Evolutionary conservation across 768 basidiomycete genomes (phyloP).

Genomic region (Serendipita sp.): DNA sequence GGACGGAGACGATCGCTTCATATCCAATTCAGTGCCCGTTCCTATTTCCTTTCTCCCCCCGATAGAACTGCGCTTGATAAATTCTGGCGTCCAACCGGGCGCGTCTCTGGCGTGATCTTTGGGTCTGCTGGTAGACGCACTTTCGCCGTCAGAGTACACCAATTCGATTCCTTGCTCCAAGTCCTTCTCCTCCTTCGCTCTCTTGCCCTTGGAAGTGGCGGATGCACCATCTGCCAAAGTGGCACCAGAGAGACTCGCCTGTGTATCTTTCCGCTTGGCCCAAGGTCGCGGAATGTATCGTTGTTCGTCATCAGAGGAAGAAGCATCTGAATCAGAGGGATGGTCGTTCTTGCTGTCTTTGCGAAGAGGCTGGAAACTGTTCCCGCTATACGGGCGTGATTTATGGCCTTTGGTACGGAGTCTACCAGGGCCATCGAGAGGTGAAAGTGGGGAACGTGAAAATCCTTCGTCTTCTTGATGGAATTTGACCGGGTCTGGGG

Average conservation of each 20-base stretch:
- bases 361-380: background rate
- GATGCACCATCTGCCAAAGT: background rate
- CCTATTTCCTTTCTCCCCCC: background rate
- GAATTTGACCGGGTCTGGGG: conserved; percentile 15
- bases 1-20: conserved; percentile 11
- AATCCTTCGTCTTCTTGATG: conserved; percentile 16
- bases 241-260: background rate
- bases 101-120: conserved; percentile 12
- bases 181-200: conserved; percentile 13
- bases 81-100: conserved; percentile 34
- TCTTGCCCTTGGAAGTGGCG: conserved; percentile 9
- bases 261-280: background rate
- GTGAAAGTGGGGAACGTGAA: conserved; percentile 5
- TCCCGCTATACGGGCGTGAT: background rate
- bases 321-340: background rate
- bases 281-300: conserved; percentile 1
- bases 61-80: conserved; percentile 28
- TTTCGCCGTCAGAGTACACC: conserved; percentile 35
- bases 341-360: background rate
- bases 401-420: background rate
- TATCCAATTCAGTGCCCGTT: conserved; percentile 14
- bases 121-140: conserved; percentile 1
- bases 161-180: conserved; percentile 18
- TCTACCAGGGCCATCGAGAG: background rate
- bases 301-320: background rate